Conservation (phyloP, 495 filamentous ascomycete genomes). For the Penicillium longicatenatum region DNA sequence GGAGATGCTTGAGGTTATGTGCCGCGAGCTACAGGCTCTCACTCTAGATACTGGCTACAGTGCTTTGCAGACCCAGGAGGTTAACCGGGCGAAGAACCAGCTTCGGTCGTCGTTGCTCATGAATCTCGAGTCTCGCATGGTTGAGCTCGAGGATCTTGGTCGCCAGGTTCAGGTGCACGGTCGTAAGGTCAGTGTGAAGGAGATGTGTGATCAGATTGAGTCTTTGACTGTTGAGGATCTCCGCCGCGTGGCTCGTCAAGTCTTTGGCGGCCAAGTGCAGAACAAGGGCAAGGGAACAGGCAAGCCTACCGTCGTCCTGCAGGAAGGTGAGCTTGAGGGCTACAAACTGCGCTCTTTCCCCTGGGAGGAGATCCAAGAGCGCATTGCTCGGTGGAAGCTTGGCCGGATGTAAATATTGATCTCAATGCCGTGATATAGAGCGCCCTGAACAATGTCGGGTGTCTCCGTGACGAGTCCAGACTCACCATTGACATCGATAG, state of each 20-base stretch:
- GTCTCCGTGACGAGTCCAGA: conserved; percentile 7
- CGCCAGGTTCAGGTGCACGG: conserved; percentile 96
- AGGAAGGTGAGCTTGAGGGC: conserved; percentile 63
- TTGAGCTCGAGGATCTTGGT: conserved; percentile 96
- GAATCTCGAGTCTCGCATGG: conserved; percentile 97
- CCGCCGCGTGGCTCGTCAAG: conserved; percentile 75
- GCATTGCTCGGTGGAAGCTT: conserved; percentile 80
- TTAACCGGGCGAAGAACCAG: conserved; percentile 98
- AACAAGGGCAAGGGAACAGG: conserved; percentile 82
- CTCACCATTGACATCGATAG: conserved; percentile 1
- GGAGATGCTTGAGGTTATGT: conserved; percentile 90
- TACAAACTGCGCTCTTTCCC: conserved; percentile 54
- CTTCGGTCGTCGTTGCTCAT: conserved; percentile 87
- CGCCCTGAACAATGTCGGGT: background rate
- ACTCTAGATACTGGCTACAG: conserved; percentile 70
- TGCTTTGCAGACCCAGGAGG: conserved; percentile 73
- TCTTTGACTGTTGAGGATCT: conserved; percentile 78
- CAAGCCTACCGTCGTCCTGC: conserved; percentile 90
- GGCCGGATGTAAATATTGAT: conserved; percentile 59
- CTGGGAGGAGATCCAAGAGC: conserved; percentile 90
- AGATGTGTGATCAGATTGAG: conserved; percentile 92
- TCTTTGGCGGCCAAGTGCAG: conserved; percentile 74
- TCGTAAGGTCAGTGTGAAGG: conserved; percentile 81
- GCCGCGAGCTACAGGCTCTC: conserved; percentile 79
- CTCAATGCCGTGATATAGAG: background rate